Percentiles rank a stretch among this genome's conserved stretches.
These are phyloP conservation scores for Ceratobasidium sp. DNA, from an alignment of 1,284 basidiomycete species.

Conservation along the genomic window DNA sequence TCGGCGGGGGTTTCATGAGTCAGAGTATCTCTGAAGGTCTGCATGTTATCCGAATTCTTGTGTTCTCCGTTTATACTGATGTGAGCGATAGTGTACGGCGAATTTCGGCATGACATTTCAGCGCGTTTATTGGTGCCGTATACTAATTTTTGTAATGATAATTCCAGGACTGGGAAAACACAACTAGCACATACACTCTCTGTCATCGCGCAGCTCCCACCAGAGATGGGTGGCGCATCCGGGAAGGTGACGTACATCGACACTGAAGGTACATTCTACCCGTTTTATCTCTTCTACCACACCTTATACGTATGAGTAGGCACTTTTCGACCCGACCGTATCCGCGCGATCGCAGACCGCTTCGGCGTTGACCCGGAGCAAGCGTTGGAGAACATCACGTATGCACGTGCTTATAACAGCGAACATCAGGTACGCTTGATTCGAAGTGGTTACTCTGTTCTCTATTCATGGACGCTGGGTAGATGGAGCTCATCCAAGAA, in stretches of 20 bases:
- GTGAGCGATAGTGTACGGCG: slow-evolving; percentile 74
- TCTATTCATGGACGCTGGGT: slow-evolving; percentile 4
- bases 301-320: slow-evolving; percentile 61
- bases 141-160: background rate
- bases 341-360: slow-evolving; percentile 88
- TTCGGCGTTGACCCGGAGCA: slow-evolving; percentile 90
- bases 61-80: background rate
- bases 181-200: slow-evolving; percentile 94
- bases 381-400: slow-evolving; percentile 88
- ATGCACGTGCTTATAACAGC: slow-evolving; percentile 88
- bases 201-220: slow-evolving; percentile 87
- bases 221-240: slow-evolving; percentile 88
- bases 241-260: slow-evolving; percentile 96
- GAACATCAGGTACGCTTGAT: slow-evolving; percentile 77
- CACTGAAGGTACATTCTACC: slow-evolving; percentile 74
- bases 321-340: slow-evolving; percentile 93
- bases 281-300: background rate
- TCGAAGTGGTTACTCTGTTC: background rate
- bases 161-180: slow-evolving; percentile 83
- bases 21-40: slow-evolving; percentile 90
- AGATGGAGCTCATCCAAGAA: slow-evolving; percentile 91
- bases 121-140: too few species aligned
- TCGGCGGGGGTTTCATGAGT: slow-evolving; percentile 73
- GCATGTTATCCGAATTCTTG: slow-evolving; percentile 42
- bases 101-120: slow-evolving; percentile 60